Evolutionary conservation across 441 rosid genomes (phyloP).

Genomic region (Bruguiera hainesii): DNA sequence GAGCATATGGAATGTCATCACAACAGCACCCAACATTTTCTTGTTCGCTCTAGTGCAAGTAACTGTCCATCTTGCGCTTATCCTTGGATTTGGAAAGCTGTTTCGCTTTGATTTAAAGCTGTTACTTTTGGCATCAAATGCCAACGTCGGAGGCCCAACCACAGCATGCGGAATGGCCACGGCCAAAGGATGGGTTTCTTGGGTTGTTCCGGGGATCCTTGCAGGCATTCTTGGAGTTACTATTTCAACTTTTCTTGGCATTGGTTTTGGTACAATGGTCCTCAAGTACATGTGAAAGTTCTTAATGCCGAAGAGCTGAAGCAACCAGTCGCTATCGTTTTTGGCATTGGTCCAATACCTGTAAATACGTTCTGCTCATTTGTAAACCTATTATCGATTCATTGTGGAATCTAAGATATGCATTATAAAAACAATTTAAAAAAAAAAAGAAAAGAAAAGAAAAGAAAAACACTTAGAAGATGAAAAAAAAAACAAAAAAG

Average conservation of each 20-base stretch:
- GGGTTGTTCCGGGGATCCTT: constrained; percentile 70
- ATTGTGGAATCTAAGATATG: too few species aligned
- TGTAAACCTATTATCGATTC: too few species aligned
- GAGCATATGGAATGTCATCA: constrained; percentile 64
- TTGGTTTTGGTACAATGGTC: constrained; percentile 60
- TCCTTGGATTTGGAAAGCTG: constrained; percentile 60
- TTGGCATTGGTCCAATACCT: not conserved
- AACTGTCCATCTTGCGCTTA: constrained; percentile 49
- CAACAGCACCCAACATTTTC: constrained; percentile 76
- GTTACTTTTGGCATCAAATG: constrained; percentile 75
- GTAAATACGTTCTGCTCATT: too few species aligned
- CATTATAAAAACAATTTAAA: too few species aligned
- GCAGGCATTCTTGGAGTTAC: constrained; percentile 71
- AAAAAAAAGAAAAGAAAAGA: too few species aligned
- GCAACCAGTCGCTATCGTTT: not conserved
- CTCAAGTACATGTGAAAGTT: constrained; percentile 42
- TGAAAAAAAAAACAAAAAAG: too few species aligned
- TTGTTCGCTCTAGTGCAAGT: constrained; percentile 72
- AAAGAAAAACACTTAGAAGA: too few species aligned
- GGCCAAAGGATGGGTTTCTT: constrained; percentile 74
- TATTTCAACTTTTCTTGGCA: constrained; percentile 75
- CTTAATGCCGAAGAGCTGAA: not conserved
- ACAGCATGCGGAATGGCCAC: constrained; percentile 93
- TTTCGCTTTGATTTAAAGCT: constrained; percentile 52
- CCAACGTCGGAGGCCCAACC: constrained; percentile 81